Base-by-base conservation (phyloP, 441 rosid species). In the Mallotus japonicus region DNA sequence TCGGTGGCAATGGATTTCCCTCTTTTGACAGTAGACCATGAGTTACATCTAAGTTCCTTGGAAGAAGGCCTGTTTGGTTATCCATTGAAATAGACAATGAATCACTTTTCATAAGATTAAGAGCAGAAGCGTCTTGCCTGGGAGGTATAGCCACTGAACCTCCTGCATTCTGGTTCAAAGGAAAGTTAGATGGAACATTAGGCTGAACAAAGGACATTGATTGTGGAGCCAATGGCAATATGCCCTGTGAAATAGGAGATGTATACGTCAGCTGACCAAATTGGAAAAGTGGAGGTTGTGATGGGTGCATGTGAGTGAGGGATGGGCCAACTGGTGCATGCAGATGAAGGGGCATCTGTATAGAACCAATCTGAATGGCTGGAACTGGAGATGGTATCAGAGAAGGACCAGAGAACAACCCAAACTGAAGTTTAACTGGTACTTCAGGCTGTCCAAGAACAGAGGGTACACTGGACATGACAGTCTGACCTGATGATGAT, bases 321-420 rank as follows among this genome's bases (percentile, higher is more conserved):
- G 98, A 85, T 76, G 91, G 78, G 47, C 88, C 89, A 68, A 82
- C 84, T 63, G 87, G 96, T 49, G 97, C 88, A 85, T 90, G 92
- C 65, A 95, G 81, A 85, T 90, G 94, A 82, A 95, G 99, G 77
- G 99, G 99, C 99, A 93, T 93, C 85, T 92, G 97, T 78, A 95
- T 95, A 72, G 99, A 91, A 80, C 99, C 99, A 78, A 95, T 95
- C 83, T 95, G 99, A 81, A 95, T 95, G 74, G 99, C 98, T 68
- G 96, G 99, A 78, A 88, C 88, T 49, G 98, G 95, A 62, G 99
- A 89, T 72, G 98, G 95, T 73, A 93, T 89, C 78, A 95, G 75
- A 59, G 98, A 83, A 70, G 95, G 97, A 75, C 97, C 94, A 75
- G 99, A 91, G 78, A 95, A 95, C 75, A 95, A 77, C 71, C 98